Evolutionary conservation across 225 moss, liverwort and hornwort species (phyloP).

Genomic region (Climacium dendroides): DNA sequence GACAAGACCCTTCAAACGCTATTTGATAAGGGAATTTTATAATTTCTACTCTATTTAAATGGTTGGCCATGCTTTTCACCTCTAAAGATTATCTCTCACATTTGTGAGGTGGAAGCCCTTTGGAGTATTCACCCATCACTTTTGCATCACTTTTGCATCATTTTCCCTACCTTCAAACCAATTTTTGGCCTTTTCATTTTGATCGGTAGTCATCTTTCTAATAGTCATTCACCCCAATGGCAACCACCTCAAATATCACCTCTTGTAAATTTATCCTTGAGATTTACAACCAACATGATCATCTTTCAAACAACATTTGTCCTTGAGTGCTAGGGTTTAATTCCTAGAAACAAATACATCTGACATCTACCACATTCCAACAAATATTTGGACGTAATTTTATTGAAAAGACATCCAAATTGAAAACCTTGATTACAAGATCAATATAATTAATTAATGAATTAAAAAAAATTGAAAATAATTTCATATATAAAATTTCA

Average conservation of each 20-base stretch:
- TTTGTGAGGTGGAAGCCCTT: rapidly evolving
- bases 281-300: rapidly evolving
- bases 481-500: not conserved
- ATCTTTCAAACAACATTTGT: not conserved
- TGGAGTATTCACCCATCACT: rapidly evolving
- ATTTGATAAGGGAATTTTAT: not conserved
- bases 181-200: not conserved
- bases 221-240: not conserved
- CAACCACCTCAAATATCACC: rapidly evolving
- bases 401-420: not conserved
- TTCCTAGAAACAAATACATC: not conserved
- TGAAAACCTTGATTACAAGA: not conserved
- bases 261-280: not conserved
- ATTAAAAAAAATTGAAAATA: not conserved
- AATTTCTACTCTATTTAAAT: not conserved
- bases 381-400: not conserved
- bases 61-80: not conserved
- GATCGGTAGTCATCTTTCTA: rapidly evolving
- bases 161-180: not conserved
- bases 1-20: not conserved
- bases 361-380: too few species aligned
- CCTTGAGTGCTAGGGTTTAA: not conserved
- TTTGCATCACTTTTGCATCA: not conserved
- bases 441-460: too few species aligned
- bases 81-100: rapidly evolving